These are phyloP conservation scores for Hippophae rhamnoides DNA, from an alignment of 306 rosid species.

Conservation along the genomic window DNA sequence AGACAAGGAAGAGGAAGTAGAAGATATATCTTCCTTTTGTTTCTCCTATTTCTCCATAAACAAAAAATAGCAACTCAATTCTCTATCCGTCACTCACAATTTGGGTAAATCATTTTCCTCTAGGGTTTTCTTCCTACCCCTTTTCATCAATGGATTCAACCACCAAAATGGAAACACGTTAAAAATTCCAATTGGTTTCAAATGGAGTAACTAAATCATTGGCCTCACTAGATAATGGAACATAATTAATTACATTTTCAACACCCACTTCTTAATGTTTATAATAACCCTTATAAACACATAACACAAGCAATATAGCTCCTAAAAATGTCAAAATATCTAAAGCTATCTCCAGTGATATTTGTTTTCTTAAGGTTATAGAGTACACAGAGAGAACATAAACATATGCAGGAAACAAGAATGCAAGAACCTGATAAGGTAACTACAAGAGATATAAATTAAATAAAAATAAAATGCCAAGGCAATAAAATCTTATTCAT, in stretches of 20 bases:
- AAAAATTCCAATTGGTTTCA: conserved; percentile 46
- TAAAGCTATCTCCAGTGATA: conserved; percentile 35
- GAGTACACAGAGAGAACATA: conserved; percentile 26
- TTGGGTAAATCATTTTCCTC: conserved; percentile 57
- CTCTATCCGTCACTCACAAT: conserved; percentile 53
- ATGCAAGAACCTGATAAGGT: too few species aligned
- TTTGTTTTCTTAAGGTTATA: conserved; percentile 20
- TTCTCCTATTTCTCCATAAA: conserved; percentile 44
- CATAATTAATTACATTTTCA: too few species aligned
- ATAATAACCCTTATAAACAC: conserved; percentile 29
- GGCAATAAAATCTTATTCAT: too few species aligned
- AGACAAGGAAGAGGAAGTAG: neutral
- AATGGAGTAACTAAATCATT: neutral
- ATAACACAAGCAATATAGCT: conserved; percentile 41
- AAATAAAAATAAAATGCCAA: too few species aligned
- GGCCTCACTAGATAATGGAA: too few species aligned
- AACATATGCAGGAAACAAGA: too few species aligned
- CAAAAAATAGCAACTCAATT: conserved; percentile 51
- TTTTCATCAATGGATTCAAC: conserved; percentile 76
- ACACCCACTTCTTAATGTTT: conserved; percentile 1
- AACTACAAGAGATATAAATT: too few species aligned
- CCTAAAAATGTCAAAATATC: conserved; percentile 59
- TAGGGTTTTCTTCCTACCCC: conserved; percentile 54
- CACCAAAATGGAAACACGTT: conserved; percentile 61
- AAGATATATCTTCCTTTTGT: conserved; percentile 31